Evolutionary conservation across 495 filamentous ascomycete species (phyloP), one percentile per base, ranked within the genome.

Genomic region (Podospora tetraspora): DNA sequence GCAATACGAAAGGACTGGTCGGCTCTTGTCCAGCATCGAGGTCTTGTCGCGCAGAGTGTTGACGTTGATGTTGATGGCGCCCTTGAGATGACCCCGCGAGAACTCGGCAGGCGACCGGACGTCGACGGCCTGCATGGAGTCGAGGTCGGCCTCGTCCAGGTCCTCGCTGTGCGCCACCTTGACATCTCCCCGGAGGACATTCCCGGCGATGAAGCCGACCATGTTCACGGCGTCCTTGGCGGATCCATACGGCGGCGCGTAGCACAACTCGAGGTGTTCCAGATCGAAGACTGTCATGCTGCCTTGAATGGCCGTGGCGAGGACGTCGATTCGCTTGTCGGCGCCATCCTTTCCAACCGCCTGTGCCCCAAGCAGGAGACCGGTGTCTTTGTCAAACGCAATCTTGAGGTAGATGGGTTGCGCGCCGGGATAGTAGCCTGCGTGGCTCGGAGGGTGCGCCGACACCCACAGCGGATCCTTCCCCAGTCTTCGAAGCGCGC

Each of bases 161-260:
- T 77, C 75, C 9, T 69, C 70, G 3, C 72, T 60, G 65, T 78
- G 76, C 2, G 70, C 66, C 62, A 77, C 71, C 63, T 70, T 59
- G n/a, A 71, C 67, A 59, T 79, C 77, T 0, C 74, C 75, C 8
- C 76, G 57, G 4, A 78, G 62, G 0, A 79, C 59, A 65, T 79
- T 79, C 19, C 70, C 66, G 0, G 63, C 76, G 34, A 71, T 70
- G 22, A 73, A 73, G 3, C 77, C 75, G 1, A 70, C 77, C 77
- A 79, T 79, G 64, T 79, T 77, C 24, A 77, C 72, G 3, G 75
- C 72, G 59, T 77, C 75, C 65, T 79, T 79, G 16, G 77, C 77
- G 3, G 69, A 68, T 3, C 75, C 75, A 57, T 72, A 79, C 19
- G 77, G 77, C 37, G 77, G 77, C 23, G 77, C 72, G 64, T 77